A percentile compares a stretch with the other conserved stretches of the same genome.
Evolutionary conservation across 2,329 filamentous ascomycete genomes (phyloP).

Genomic region (Stachybotrys chlorohalonatus): DNA sequence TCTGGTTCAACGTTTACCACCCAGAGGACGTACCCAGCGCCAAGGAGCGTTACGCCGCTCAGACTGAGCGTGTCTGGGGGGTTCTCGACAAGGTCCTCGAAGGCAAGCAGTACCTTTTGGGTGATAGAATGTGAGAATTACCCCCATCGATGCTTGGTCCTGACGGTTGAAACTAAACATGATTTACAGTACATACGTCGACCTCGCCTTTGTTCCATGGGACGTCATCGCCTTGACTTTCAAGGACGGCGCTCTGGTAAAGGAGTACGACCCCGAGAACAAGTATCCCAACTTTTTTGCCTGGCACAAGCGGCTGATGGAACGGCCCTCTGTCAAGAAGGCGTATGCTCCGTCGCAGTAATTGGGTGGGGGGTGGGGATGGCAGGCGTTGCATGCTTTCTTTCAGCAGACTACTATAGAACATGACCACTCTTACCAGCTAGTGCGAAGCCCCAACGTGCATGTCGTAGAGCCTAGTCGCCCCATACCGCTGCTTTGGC

Average conservation of each 20-base stretch:
- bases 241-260: slow-evolving; percentile 9
- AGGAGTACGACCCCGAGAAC: slow-evolving; percentile 16
- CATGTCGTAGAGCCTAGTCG: slow-evolving; percentile 34
- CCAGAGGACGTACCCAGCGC: slow-evolving; percentile 17
- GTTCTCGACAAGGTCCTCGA: slow-evolving; percentile 22
- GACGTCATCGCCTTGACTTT: slow-evolving; percentile 6
- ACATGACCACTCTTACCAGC: too few relatives aligned
- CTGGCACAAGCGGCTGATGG: slow-evolving; percentile 22
- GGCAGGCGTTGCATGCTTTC: too few relatives aligned
- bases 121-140: slow-evolving; percentile 19
- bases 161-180: neutral
- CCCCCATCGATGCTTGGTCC: neutral
- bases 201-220: slow-evolving; percentile 23
- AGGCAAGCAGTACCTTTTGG: slow-evolving; percentile 24
- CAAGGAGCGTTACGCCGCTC: slow-evolving; percentile 19
- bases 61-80: slow-evolving; percentile 17
- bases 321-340: slow-evolving; percentile 20
- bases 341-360: neutral
- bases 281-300: slow-evolving; percentile 24
- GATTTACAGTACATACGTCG: slow-evolving; percentile 19
- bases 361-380: neutral
- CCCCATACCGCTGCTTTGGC: slow-evolving; percentile 87
- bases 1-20: slow-evolving; percentile 21
- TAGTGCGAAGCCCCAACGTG: neutral
- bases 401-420: too few relatives aligned